Base-by-base conservation (phyloP, 768 basidiomycete species). In the Amanita rubescens region DNA sequence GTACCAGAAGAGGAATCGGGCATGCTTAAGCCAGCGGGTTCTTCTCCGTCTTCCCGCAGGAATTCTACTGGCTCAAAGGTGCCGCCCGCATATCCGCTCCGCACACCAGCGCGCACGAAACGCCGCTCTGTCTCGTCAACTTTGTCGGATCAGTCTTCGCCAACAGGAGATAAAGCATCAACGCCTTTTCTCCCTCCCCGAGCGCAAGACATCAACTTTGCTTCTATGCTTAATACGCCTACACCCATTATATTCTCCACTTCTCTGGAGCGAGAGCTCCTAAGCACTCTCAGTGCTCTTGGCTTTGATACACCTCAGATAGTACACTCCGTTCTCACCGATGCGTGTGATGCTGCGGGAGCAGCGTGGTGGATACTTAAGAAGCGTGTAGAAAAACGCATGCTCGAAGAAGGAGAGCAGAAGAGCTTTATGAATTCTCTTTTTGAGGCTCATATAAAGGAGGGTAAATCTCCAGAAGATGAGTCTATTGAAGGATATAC, bases 341-440 rank as follows among this genome's bases (percentile, higher is more conserved):
- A 97, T 67, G 95, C 95, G 0, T 99, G 95, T 62, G 95, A 99
- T 67, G 80, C 89, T 0, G 79, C 88, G 11, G 87, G 92, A 8
- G 91, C 94, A 1, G 69, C 91, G 7, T 99, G 94, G 94, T 99
- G 96, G 96, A 90, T 95, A 79, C 72, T 97, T 46, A 87, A 84
- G 66, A 80, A 84, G 65, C 94, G 84, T 61, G 80, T 82, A 17
- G 93, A 80, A 73, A 82, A 69, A 58, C 78, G 75, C 42, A 74
- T 73, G 9, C 19, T 65, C 12, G 74, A 75, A 22, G 72, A 70
- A 22, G 58, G 55, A 17, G 57, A 57, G 27, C 47, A 55, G 30
- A 33, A 7, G 12, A 55, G 54, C 19, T 41, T 54, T 59, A 33
- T 48, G 46, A 19, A 37, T 24, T 45, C 43, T 37, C 52, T 53